Percentiles rank a stretch among this genome's conserved stretches.
phyloP scores from a whole-genome alignment of 345 rosid genomes.

The Rhodomyrtus tomentosa region DNA sequence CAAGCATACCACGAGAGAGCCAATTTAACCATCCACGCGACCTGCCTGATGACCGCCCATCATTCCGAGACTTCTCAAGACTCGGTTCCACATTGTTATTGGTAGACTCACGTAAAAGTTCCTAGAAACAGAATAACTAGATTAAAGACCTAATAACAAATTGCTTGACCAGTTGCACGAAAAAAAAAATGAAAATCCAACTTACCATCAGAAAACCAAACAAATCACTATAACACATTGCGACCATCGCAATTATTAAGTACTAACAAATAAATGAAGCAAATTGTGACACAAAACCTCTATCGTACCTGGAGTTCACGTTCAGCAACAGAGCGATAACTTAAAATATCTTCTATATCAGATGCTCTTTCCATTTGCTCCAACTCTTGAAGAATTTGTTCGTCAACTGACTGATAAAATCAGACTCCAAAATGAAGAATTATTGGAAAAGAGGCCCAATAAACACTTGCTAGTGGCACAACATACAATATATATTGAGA shows the following conservation, averaged over 20 bases:
- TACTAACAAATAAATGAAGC: neutral
- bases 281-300: neutral
- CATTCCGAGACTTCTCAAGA: slow-evolving; percentile 44
- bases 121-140: slow-evolving; percentile 24
- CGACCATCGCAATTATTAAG: neutral
- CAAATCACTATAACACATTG: neutral
- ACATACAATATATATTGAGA: neutral
- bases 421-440: slow-evolving; percentile 1
- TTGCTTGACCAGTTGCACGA: neutral
- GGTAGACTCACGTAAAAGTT: slow-evolving; percentile 28
- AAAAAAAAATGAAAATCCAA: neutral
- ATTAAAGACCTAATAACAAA: neutral
- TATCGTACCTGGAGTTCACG: slow-evolving; percentile 65
- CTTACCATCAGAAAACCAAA: neutral
- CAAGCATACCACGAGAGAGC: slow-evolving; percentile 97
- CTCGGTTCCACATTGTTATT: slow-evolving; percentile 16
- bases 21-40: slow-evolving; percentile 94
- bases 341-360: slow-evolving; percentile 77
- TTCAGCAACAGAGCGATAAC: slow-evolving; percentile 80
- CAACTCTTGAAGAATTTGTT: slow-evolving; percentile 49
- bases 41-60: slow-evolving; percentile 38
- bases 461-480: neutral
- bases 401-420: slow-evolving; percentile 49
- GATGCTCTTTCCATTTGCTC: slow-evolving; percentile 86
- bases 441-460: neutral